These are phyloP conservation scores for Cytospora chrysosperma DNA, from an alignment of 2,329 filamentous ascomycete species.

Conservation along the genomic window DNA sequence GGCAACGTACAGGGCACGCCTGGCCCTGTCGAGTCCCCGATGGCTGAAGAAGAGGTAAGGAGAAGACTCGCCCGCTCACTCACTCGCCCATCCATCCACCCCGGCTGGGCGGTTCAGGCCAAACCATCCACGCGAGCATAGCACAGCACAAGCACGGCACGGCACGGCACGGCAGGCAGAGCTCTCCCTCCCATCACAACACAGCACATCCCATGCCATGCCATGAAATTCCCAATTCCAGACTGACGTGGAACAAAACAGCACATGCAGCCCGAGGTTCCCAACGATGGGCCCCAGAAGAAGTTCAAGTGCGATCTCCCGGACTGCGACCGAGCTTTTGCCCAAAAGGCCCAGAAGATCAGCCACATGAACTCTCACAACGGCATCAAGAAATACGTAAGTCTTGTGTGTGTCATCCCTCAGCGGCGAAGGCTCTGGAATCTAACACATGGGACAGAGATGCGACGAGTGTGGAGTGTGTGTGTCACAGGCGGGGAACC, in stretches of 20 bases:
- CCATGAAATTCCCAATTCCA: no score
- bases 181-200: no score
- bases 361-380: conserved; percentile 89
- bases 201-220: no score
- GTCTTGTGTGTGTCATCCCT: conserved; percentile 32
- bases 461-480: conserved; percentile 62
- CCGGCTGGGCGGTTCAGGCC: no score
- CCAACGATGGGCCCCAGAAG: conserved; percentile 50
- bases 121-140: no score
- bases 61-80: no score
- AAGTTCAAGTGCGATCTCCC: conserved; percentile 72
- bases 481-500: conserved; percentile 88
- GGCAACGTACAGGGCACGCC: background rate
- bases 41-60: no score
- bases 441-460: conserved; percentile 25
- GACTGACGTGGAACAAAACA: no score
- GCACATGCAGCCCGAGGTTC: conserved; percentile 21
- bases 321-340: conserved; percentile 78
- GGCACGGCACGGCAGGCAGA: no score
- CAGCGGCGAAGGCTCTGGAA: background rate
- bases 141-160: no score
- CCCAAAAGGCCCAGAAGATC: conserved; percentile 88
- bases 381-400: conserved; percentile 84
- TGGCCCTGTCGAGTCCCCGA: background rate
- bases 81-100: no score